Base-by-base conservation (phyloP, 2,329 filamentous ascomycete species). In the Trichoderma afroharzianum region DNA sequence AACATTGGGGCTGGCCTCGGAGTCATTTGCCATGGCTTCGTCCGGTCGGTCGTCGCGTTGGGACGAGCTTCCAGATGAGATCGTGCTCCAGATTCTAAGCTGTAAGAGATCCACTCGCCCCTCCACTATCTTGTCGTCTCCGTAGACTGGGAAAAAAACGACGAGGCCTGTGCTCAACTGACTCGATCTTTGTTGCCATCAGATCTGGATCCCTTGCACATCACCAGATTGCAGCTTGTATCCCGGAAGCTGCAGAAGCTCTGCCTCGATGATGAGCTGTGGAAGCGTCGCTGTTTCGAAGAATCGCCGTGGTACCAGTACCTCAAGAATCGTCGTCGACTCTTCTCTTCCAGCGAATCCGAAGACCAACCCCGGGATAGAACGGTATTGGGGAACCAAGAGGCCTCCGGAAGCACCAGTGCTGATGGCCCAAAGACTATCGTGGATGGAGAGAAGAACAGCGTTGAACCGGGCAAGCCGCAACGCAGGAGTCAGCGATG, bases 241-340 rank as follows among this genome's bases (percentile, higher is more conserved):
- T 95, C 90, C 30, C 88, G 85, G 74, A 86, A 85, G 58, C 88
- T 95, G 72, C 86, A 91, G 32, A 81, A 83, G 33, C 84, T 96
- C 55, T 91, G 89, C 50, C 90, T 93, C 71, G 93, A 97, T 78
- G 88, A 92, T 76, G 87, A 85, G 50, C 83, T 95, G 43, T 98
- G 95, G 95, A 91, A 92, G 73, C 82, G 86, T 3, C 86, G 91
- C 78, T 95, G 92, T 79, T 93, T 96, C 79, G 85, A 90, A 43
- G 84, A 90, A 71, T 95, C 93, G 18, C 79, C 85, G 39, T 91
- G 91, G 79, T 88, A 91, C 76, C 86, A 88, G 36, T 82, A 85
- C n/a, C 86, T 93, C 28, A 86, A 85, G 71, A 77, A 74, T n/a
- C 78, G 79, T 39, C 79, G 79, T 32, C 74, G 72, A 26, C 77